Base-by-base conservation (phyloP, 1,284 basidiomycete genomes). In the Malassezia globosa region DNA sequence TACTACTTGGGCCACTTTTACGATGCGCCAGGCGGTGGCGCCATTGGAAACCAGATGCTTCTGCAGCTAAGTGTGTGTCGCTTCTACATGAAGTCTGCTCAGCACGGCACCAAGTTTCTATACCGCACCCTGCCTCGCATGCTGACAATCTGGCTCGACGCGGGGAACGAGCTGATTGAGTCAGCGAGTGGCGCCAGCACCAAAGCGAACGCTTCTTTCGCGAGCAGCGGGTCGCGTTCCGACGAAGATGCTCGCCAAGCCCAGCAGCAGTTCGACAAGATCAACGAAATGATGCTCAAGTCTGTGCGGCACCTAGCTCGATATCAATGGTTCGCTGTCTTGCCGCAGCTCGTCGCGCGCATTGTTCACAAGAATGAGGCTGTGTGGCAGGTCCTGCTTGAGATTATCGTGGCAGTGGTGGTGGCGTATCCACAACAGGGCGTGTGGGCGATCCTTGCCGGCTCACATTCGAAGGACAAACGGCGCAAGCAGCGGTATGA, bases 311-410 rank as follows among this genome's bases (percentile, higher is more conserved):
- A 94, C 83, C 72, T 92, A 85, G 76, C 87, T 81, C 59, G 64
- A 16, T 69, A 63, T 55, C 65, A 69, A 48, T 97, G 90, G 87
- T 85, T 85, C 58, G 92, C 86, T 0, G 90, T 90, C 0, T 89
- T 96, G 58, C 89, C 94, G 6, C 94, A 97, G 76, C 85, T 97
- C 50, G 86, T 94, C 8, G 97, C 94, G 21, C 81, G 94, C 7
- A 84, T 99, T 27, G 84, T 83, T 16, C 87, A 96, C 63, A 75
- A 73, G 14, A 84, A 87, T 63, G 64, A 74, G n/a, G 76, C 77
- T 1, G 83, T 90, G 1, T 84, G 80, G 66, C 71, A 72, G 0
- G 74, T 82, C 13, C 74, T 99, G 14, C 77, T 80, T 1, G 76
- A 73, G 48, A 79, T 97, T 33, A 87, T 97, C 55, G 73, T 76